Evolutionary conservation across 2,329 filamentous ascomycete species (phyloP).

Genomic region (Plenodomus lindquistii): DNA sequence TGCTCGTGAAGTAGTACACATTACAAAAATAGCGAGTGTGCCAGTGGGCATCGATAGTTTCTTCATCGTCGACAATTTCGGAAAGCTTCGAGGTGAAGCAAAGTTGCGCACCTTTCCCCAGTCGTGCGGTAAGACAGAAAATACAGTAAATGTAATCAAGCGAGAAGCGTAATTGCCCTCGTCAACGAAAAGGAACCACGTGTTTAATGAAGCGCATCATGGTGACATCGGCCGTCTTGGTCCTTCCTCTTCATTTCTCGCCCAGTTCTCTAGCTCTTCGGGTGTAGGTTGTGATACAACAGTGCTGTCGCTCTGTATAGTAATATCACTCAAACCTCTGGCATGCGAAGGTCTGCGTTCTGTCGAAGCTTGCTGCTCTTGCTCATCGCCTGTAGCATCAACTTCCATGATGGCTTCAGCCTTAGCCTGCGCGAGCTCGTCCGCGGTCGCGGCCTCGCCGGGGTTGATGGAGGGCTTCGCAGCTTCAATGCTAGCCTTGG

Average conservation of each 20-base stretch:
- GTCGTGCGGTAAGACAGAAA: too few relatives aligned
- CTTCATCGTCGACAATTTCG: neutral
- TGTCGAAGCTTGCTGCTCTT: neutral
- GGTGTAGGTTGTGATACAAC: constrained; percentile 41
- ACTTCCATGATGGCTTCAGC: neutral
- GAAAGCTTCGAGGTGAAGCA: neutral
- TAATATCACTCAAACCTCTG: constrained; percentile 37
- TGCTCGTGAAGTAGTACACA: neutral
- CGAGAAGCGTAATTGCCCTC: neutral
- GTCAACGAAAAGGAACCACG: too few relatives aligned
- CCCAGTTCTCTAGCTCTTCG: constrained; percentile 38
- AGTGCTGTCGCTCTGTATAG: constrained; percentile 39
- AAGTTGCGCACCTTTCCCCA: neutral
- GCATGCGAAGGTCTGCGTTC: constrained; percentile 36
- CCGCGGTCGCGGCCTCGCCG: neutral
- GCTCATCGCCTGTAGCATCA: neutral
- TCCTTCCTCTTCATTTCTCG: constrained; percentile 6
- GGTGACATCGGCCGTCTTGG: constrained; percentile 18
- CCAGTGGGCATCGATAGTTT: constrained; percentile 20
- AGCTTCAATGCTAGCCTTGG: neutral
- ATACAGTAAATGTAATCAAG: neutral
- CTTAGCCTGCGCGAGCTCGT: neutral
- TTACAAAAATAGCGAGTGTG: constrained; percentile 20
- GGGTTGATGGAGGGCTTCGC: neutral
- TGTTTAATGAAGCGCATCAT: neutral